Evolutionary conservation across 371 early-diverging fungal genomes (phyloP), one percentile per base, ranked within the genome.

Genomic region (Rhizomucor miehei): DNA sequence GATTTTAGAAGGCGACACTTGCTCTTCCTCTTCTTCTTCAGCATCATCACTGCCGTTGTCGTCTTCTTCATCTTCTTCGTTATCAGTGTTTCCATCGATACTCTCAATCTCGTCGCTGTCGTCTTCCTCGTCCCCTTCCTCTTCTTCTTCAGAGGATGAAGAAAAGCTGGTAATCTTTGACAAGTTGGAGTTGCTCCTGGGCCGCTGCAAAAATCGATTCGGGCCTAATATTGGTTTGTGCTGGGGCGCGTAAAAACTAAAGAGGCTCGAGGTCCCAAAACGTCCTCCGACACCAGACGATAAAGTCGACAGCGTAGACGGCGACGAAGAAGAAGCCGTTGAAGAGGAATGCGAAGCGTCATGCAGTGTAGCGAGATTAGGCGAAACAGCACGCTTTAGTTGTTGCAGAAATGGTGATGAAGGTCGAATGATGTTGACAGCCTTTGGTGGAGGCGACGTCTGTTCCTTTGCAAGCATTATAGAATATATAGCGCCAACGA

Each of bases 41-140:
- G 23, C 19, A 2, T 21, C 14, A 23, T 23, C 41, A 41, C 6
- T 6, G 9, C 51, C 50, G 21, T 49, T 44, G 10, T 54, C 43
- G 21, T 52, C 46, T 1, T 51, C 58, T 0, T 60, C 44, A 1
- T 56, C 53, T 20, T 48, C 45, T 0, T 66, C 59, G n/a, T 54
- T 45, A n/a, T 56, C 71, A 41, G 48, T 60, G n/a, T 55, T 29
- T 16, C 61, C 65, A 49, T 68, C 63, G 57, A 60, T 58, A 40
- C 59, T 65, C 25, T 68, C 60, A 21, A 54, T 20, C 20, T 58
- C 59, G 35, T 61, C 44, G 29, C 35, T 25, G 20, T 53, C 43
- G 50, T 63, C 52, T 11, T 49, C 29, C 1, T 57, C 55, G 2
- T 51, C 54, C 17, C 52, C 54, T 19, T 52, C 52, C 11, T 51